These are phyloP conservation scores for Sclerotinia subarctica DNA, from an alignment of 2,329 filamentous ascomycete species.

Conservation along the genomic window DNA sequence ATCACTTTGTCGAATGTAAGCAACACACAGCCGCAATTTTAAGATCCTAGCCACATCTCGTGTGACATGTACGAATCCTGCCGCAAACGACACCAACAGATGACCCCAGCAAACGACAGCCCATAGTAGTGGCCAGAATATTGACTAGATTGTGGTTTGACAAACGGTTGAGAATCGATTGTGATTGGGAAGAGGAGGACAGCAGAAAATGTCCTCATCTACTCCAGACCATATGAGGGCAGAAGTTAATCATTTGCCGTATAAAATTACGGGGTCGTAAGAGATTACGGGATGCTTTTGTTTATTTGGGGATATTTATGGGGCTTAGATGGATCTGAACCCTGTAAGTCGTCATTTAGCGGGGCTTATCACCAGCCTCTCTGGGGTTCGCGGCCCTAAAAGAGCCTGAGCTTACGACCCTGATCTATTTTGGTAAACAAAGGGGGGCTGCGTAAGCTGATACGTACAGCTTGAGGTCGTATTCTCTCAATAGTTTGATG, in stretches of 20 bases:
- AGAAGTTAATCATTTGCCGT: background rate
- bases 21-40: slow-evolving; percentile 21
- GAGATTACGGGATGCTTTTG: background rate
- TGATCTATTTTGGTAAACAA: background rate
- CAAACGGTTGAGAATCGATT: background rate
- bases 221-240: background rate
- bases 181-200: background rate
- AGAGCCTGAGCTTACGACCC: background rate
- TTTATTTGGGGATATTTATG: background rate
- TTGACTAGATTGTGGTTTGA: background rate
- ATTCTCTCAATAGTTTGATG: background rate
- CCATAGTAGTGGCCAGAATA: background rate
- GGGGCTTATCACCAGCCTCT: background rate
- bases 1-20: background rate
- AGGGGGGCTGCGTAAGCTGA: background rate
- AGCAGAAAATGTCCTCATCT: background rate
- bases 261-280: background rate
- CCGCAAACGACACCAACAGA: background rate
- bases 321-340: background rate
- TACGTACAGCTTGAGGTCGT: background rate
- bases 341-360: slow-evolving; percentile 11
- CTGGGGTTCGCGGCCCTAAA: background rate
- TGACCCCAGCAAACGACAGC: background rate
- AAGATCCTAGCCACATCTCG: slow-evolving; percentile 10
- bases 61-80: slow-evolving; percentile 17